A percentile compares a stretch with the other conserved stretches of the same genome.
Conservation (phyloP, 2,329 filamentous ascomycete species). For the Meredithiella fracta region DNA sequence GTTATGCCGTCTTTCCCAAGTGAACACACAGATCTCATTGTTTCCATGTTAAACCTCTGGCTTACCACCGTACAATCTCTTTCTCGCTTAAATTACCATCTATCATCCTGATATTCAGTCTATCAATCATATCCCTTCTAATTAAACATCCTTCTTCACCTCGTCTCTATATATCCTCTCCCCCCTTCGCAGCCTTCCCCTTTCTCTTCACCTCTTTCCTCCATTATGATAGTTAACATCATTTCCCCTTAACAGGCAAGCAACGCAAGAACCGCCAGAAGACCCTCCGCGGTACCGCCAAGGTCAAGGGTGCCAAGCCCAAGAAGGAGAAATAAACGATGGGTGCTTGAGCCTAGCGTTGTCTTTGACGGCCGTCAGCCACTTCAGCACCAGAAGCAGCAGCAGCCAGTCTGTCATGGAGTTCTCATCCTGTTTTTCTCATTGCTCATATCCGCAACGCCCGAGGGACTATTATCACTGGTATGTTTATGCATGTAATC, state of each 20-base stretch:
- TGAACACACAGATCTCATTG: not conserved
- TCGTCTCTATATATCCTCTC: not conserved
- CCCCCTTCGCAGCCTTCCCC: not conserved
- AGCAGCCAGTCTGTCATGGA: not conserved
- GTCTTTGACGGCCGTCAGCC: not conserved
- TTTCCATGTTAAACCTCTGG: not conserved
- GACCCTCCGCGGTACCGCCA: slow-evolving; percentile 93
- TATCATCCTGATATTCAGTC: no score
- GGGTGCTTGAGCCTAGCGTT: slow-evolving; percentile 7
- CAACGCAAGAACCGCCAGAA: slow-evolving; percentile 99
- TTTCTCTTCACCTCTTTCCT: not conserved
- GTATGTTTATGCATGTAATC: no score
- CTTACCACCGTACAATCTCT: not conserved
- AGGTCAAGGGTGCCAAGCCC: slow-evolving; percentile 88
- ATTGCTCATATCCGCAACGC: slow-evolving; percentile 4
- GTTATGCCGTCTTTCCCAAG: not conserved
- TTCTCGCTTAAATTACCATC: no score
- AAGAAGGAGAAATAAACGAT: slow-evolving; percentile 79
- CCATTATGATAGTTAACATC: slow-evolving; percentile 4
- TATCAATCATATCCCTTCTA: no score
- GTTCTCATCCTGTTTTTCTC: slow-evolving; percentile 6
- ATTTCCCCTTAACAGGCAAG: slow-evolving; percentile 55
- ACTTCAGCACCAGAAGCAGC: no score
- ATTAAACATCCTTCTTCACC: no score
- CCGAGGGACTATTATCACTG: not conserved